A percentile compares a stretch with the other conserved stretches of the same genome.
Conservation (phyloP, 192 early-diverging fungal species). For the Entophlyctis luteolus region DNA sequence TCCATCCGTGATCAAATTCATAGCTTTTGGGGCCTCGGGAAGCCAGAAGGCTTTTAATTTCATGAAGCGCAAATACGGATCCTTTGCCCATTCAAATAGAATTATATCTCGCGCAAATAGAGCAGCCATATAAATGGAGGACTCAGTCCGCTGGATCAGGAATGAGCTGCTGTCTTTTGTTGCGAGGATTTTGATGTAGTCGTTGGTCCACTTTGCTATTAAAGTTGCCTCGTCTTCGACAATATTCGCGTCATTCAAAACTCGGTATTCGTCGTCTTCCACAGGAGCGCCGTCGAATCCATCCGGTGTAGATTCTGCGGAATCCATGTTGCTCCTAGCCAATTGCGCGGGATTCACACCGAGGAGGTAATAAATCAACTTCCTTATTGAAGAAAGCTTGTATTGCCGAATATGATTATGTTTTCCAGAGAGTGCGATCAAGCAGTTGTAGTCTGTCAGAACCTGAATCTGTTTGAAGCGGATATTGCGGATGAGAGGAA, state of each 20-base stretch:
- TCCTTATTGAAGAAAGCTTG: conserved; percentile 47
- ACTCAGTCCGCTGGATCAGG: conserved; percentile 52
- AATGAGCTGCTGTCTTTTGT: conserved; percentile 54
- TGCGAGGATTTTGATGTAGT: conserved; percentile 59
- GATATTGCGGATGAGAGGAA: conserved; percentile 50
- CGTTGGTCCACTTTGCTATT: conserved; percentile 45
- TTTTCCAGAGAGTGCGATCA: conserved; percentile 58
- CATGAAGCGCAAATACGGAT: conserved; percentile 64
- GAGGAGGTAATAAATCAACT: conserved; percentile 51
- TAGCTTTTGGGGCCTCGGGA: conserved; percentile 56
- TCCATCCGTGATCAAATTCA: conserved; percentile 57
- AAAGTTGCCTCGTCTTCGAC: conserved; percentile 44
- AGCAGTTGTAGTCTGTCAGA: conserved; percentile 51
- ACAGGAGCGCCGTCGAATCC: not conserved
- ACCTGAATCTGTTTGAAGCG: conserved; percentile 59
- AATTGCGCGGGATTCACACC: conserved; percentile 33
- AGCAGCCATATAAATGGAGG: conserved; percentile 51
- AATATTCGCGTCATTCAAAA: conserved; percentile 8
- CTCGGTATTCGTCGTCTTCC: conserved; percentile 44
- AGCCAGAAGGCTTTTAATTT: conserved; percentile 66
- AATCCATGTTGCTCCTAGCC: conserved; percentile 39
- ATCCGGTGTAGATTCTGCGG: not conserved
- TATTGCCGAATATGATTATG: conserved; percentile 63
- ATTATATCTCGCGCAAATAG: conserved; percentile 50
- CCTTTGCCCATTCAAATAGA: conserved; percentile 63